Base-by-base conservation (phyloP, 1,284 basidiomycete species). In the Apiotrichum mycotoxinovorans region DNA sequence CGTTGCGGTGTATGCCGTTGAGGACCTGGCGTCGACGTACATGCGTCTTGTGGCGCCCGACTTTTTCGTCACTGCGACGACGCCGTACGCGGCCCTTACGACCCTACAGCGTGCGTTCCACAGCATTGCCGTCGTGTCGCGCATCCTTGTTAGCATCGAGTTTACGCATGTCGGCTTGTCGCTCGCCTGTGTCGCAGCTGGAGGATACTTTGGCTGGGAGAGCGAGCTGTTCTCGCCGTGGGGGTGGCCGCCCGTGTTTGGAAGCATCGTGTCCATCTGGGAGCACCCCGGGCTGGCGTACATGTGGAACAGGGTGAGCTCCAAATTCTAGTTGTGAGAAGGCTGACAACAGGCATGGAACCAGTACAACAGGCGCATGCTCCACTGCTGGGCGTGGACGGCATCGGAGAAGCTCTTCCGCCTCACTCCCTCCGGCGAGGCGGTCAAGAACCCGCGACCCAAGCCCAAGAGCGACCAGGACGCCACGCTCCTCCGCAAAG, bases 201-300 rank as follows among this genome's bases (percentile, higher is more conserved):
- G 73, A 17, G 70, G 70, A 0, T 2, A 65, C 9, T 45, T 73
- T 38, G 70, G 68, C 8, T 65, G 66, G 64, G 64, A 54, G 23
- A 25, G 61, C 9, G 72, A 75, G 54, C 51, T 70, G 40, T 71
- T 61, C 52, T 64, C 58, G 25, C 72, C 71, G n/a, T 75, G 70
- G 67, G 73, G 73, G 5, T 74, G 68, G 67, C 70, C 73, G 2
- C 70, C 72, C 42, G 35, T 71, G 12, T 72, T 74, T 56, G 73
- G 68, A 7, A 61, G 56, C 27, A 37, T 73, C 22, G 30, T 27
- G 0, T 61, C 67, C 11, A 50, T 74, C 23, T 72, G 66, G 67
- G 56, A 42, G 20, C 57, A 68, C 47, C 72, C 73, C 0, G 72
- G 72, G 2, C 52, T 75, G 12, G 57, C 61, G 2, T 66, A 62